Evolutionary conservation across 164 flowering plant species (phyloP).

Genomic region (Vitis rotundifolia): DNA sequence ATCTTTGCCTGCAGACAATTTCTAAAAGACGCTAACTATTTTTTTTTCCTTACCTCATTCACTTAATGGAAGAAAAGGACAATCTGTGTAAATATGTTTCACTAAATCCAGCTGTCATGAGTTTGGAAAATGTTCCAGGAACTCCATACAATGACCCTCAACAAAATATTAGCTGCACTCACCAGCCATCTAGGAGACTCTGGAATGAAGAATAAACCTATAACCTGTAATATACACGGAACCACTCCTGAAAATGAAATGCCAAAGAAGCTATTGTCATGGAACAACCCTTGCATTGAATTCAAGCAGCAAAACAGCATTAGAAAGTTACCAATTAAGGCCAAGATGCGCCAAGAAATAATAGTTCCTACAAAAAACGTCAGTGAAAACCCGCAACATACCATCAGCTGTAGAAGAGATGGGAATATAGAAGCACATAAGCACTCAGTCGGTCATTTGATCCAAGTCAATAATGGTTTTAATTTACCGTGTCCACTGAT

Average conservation of each 20-base stretch:
- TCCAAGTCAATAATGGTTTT: background rate
- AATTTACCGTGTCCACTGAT: too few species aligned
- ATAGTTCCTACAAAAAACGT: constrained; percentile 46
- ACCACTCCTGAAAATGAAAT: constrained; percentile 33
- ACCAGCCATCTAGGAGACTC: constrained; percentile 78
- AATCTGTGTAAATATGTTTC: too few species aligned
- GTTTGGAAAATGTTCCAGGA: too few species aligned
- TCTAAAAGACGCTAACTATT: too few species aligned
- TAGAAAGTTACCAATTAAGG: constrained; percentile 47
- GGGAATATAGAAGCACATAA: too few species aligned
- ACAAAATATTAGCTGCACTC: background rate
- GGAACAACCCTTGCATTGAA: background rate
- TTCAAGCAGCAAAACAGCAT: background rate
- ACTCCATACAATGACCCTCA: too few species aligned
- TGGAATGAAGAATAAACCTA: constrained; percentile 50
- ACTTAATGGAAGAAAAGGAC: background rate
- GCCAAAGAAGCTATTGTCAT: background rate
- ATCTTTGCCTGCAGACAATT: constrained; percentile 31
- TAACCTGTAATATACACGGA: constrained; percentile 42
- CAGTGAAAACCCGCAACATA: constrained; percentile 44
- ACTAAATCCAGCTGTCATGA: too few species aligned
- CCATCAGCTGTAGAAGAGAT: constrained; percentile 43
- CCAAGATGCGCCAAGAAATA: constrained; percentile 56
- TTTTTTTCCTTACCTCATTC: background rate
- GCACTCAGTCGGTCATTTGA: background rate